Base-by-base conservation (phyloP, 2,329 filamentous ascomycete genomes). In the Fusarium coicis region DNA sequence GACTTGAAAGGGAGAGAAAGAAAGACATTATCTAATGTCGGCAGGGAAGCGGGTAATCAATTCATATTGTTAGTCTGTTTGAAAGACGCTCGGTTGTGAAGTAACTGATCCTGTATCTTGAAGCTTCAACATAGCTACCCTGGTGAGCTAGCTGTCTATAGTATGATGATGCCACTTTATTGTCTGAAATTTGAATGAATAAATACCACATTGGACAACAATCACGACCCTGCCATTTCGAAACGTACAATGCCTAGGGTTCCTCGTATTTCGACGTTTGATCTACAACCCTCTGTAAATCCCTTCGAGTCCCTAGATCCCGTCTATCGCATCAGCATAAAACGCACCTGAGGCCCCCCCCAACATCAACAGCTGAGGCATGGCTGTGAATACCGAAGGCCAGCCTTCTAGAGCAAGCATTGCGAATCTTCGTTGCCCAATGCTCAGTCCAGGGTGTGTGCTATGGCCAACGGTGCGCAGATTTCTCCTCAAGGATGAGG, bases 251-350 rank as follows among this genome's bases (percentile, higher is more conserved):
- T 23, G 53, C 42, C 37, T 36, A 37, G 67, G 65, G 46, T 62
- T 67, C 56, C 59, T 73, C 70, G 70, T 71, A 73, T 73, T 64
- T 53, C 34, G 63, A 46, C 54, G 70, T 66, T 66, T 70, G 70
- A 73, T 73, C 66, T 70, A 18, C 66, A 55, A 57, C 55, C 47
- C 44, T 65, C 55, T 55, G 37, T 40, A 23, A 66, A 73, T 73
- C 61, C 66, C 44, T 37, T 61, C 37, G 54, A 43, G 36, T 61
- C 43, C 37, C 49, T 46, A 21, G 19, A 50, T 60, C 52, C 56
- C 62, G 56, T 44, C 23, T 34, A 39, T 57, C 32, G 37, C 46
- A 18, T 62, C 63, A 64, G 71, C 67, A 74, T 74, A 58, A 67
- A 55, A 56, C 58, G 49, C 59, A 62, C 59, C 67, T 72, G 71